Evolutionary conservation across 2,329 filamentous ascomycete species (phyloP).

Genomic region (Aureobasidium melanogenum): DNA sequence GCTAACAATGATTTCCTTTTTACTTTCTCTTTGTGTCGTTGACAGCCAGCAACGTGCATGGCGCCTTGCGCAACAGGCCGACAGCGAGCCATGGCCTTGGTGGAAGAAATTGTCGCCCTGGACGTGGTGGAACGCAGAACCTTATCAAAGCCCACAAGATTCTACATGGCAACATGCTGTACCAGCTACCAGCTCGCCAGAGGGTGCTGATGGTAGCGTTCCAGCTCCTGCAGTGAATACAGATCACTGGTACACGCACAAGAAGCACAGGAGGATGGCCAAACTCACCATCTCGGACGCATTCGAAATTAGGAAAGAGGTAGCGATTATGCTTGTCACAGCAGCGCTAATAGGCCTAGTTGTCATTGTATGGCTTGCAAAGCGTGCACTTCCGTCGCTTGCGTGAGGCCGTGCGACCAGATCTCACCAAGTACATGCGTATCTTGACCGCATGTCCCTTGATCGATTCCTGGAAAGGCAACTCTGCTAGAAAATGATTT

Average conservation of each 20-base stretch:
- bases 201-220: neutral
- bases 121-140: conserved; percentile 32
- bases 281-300: neutral
- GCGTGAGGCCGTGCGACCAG: neutral
- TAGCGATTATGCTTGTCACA: neutral
- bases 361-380: neutral
- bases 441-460: neutral
- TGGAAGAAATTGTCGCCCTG: conserved; percentile 25
- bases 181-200: neutral
- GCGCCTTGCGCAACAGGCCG: conserved; percentile 31
- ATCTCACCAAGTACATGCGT: neutral
- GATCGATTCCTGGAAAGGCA: neutral
- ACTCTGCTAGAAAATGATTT: neutral
- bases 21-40: conserved; percentile 56
- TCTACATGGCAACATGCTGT: conserved; percentile 19
- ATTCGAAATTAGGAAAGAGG: neutral
- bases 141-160: conserved; percentile 32
- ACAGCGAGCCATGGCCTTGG: conserved; percentile 25
- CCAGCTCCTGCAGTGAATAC: conserved; percentile 1
- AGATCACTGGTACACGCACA: neutral
- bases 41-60: conserved; percentile 48
- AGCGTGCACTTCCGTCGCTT: neutral
- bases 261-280: conserved; percentile 12
- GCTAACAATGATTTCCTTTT: conserved; percentile 54
- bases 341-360: neutral